Evolutionary conservation across 371 early-diverging fungal genomes (phyloP).

Genomic region (Haplosporangium sp.): DNA sequence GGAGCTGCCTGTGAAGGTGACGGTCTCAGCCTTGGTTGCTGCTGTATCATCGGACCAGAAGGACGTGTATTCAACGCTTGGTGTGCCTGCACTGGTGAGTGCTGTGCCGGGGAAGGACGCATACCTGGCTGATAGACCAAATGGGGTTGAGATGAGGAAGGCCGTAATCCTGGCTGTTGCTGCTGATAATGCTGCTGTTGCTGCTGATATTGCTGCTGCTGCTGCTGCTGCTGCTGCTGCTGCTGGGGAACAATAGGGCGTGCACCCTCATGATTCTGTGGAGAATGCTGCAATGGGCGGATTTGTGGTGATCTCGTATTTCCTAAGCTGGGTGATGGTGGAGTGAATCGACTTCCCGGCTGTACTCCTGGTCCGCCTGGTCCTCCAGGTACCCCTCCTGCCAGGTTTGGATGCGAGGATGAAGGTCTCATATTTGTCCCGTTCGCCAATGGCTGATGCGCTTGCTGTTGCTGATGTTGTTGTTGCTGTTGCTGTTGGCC

Average conservation of each 20-base stretch:
- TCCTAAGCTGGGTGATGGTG: slow-evolving; percentile 29
- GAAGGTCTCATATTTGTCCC: slow-evolving; percentile 37
- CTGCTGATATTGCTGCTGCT: slow-evolving; percentile 22
- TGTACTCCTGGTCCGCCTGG: slow-evolving; percentile 5
- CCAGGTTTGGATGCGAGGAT: slow-evolving; percentile 29
- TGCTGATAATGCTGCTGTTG: slow-evolving; percentile 13
- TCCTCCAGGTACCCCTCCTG: slow-evolving; percentile 3
- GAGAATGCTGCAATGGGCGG: slow-evolving; percentile 32
- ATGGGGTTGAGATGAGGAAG: slow-evolving; percentile 39
- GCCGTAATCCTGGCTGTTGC: slow-evolving; percentile 28
- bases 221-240: slow-evolving; percentile 7
- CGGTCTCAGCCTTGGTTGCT: slow-evolving; percentile 38
- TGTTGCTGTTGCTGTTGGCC: slow-evolving; percentile 12
- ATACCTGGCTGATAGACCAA: slow-evolving; percentile 23
- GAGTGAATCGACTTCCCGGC: slow-evolving; percentile 28
- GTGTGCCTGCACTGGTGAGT: slow-evolving; percentile 31
- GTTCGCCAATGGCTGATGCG: slow-evolving; percentile 19
- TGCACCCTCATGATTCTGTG: slow-evolving; percentile 12
- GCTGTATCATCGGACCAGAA: slow-evolving; percentile 23
- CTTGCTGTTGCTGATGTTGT: slow-evolving; percentile 4
- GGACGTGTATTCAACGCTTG: slow-evolving; percentile 26
- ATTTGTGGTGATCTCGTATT: slow-evolving; percentile 39
- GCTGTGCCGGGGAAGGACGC: slow-evolving; percentile 29
- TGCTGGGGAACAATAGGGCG: slow-evolving; percentile 2
- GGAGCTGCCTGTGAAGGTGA: slow-evolving; percentile 33